These are phyloP conservation scores for Exophiala sideris DNA, from an alignment of 2,329 filamentous ascomycete species.

Conservation along the genomic window DNA sequence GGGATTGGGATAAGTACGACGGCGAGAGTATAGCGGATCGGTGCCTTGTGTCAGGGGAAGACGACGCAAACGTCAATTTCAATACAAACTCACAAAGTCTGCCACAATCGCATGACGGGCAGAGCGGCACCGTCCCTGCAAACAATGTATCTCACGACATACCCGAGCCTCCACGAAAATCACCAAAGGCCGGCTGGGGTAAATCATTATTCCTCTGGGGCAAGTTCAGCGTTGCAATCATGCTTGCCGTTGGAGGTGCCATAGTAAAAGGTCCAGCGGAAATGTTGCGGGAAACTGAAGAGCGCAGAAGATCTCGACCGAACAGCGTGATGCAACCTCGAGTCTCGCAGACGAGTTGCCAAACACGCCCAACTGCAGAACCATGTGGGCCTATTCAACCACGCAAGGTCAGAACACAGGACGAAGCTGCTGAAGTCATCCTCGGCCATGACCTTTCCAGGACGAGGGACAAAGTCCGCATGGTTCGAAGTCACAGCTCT, in stretches of 20 bases:
- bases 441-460: background rate
- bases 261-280: constrained; percentile 45
- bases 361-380: background rate
- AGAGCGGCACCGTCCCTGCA: background rate
- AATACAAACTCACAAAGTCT: constrained; percentile 1
- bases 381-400: background rate
- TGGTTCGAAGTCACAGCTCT: constrained; percentile 21
- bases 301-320: constrained; percentile 13
- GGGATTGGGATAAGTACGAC: constrained; percentile 26
- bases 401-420: background rate
- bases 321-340: constrained; percentile 3
- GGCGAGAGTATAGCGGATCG: constrained; percentile 25
- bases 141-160: background rate
- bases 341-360: background rate
- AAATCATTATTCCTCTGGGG: constrained; percentile 43
- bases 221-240: constrained; percentile 47
- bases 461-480: constrained; percentile 2
- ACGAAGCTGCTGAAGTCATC: background rate
- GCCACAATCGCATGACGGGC: background rate
- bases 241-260: constrained; percentile 48
- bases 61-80: constrained; percentile 21
- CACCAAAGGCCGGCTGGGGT: constrained; percentile 18
- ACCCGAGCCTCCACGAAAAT: background rate
- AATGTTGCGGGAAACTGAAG: constrained; percentile 33
- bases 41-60: constrained; percentile 7